Evolutionary conservation across 2,329 filamentous ascomycete species (phyloP).

Genomic region (Penicillium hesseltinei): DNA sequence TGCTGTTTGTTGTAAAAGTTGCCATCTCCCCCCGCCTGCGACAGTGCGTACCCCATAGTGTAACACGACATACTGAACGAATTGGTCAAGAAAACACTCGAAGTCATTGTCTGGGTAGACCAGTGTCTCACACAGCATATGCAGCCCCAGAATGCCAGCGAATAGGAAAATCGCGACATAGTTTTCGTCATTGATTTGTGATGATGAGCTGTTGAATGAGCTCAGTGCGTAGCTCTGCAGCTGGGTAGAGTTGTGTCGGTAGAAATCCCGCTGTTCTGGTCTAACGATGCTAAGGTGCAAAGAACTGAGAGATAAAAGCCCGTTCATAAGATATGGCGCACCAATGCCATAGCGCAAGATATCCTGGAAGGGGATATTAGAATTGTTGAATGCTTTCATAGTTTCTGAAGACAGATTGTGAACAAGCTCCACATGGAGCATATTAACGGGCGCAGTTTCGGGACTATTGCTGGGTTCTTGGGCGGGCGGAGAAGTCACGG

Average conservation of each 20-base stretch:
- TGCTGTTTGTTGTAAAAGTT: conserved; percentile 13
- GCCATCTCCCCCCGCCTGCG: conserved; percentile 11
- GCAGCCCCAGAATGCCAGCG: conserved; percentile 25
- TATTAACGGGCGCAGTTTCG: conserved; percentile 23
- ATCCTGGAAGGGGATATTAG: conserved; percentile 1
- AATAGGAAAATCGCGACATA: conserved; percentile 26
- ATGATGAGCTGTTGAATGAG: conserved; percentile 13
- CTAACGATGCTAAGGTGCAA: conserved; percentile 41
- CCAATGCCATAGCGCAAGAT: conserved; percentile 6
- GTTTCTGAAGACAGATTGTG: conserved; percentile 25
- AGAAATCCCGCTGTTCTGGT: conserved; percentile 37
- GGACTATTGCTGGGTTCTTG: neutral
- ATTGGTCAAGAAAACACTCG: conserved; percentile 32
- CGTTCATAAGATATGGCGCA: conserved; percentile 50
- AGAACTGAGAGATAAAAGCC: conserved; percentile 49
- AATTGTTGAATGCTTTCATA: neutral
- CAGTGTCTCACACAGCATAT: conserved; percentile 52
- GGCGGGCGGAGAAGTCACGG: neutral
- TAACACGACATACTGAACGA: conserved; percentile 26
- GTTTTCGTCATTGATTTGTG: conserved; percentile 14
- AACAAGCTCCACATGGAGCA: conserved; percentile 33
- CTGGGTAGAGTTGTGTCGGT: conserved; percentile 35
- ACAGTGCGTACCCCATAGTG: conserved; percentile 27
- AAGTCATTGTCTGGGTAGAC: conserved; percentile 41
- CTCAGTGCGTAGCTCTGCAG: conserved; percentile 31